Evolutionary conservation across 75 land plant species (phyloP).

Genomic region (Pinus albicaulis): DNA sequence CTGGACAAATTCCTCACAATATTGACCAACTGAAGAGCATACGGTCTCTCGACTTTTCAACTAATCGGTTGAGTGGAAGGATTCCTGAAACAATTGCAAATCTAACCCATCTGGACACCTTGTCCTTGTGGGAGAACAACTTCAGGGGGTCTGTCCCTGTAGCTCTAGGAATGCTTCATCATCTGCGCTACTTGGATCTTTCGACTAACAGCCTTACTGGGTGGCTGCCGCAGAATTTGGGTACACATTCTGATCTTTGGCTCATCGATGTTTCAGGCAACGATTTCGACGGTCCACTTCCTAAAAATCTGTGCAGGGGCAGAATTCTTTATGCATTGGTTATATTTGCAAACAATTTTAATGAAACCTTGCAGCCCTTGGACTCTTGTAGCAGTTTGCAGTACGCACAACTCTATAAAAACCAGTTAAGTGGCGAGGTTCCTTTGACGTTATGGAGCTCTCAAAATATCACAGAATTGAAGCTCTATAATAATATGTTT

Average conservation of each 20-base stretch:
- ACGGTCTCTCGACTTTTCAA: constrained; percentile 5
- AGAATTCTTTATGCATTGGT: no score
- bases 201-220: constrained; percentile 9
- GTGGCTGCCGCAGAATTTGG: no score
- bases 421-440: no score
- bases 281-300: no score
- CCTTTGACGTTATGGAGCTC: no score
- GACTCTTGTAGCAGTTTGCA: no score
- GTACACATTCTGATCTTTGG: no score
- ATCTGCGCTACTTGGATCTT: constrained; percentile 12
- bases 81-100: constrained; percentile 13
- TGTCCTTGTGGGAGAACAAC: constrained; percentile 19
- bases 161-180: constrained; percentile 13
- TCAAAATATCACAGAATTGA: constrained; percentile 19
- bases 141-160: constrained; percentile 23
- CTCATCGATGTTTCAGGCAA: no score
- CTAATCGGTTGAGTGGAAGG: constrained; percentile 9
- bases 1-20: constrained; percentile 46
- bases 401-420: no score
- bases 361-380: no score
- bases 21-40: constrained; percentile 28
- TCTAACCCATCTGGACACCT: not conserved
- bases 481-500: constrained; percentile 3
- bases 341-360: no score
- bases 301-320: no score